Base-by-base conservation (phyloP, 2,329 filamentous ascomycete species). In the Hypoxylon sp. region DNA sequence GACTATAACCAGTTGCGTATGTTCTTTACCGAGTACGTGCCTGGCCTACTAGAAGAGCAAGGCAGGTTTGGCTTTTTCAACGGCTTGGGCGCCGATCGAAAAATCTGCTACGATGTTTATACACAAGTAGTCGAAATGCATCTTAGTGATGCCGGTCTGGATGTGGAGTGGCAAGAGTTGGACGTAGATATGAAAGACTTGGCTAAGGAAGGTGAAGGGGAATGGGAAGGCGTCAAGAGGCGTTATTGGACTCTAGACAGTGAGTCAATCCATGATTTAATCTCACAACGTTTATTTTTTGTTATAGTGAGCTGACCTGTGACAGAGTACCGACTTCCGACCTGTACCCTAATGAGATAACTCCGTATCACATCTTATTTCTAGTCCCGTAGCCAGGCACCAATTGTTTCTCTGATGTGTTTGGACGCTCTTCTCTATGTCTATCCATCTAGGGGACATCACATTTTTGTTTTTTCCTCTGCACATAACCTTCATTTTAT, bases 91-190 rank as follows among this genome's bases (percentile, higher is more conserved):
- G 96, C 96, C 2, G 96, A 99, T 81, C 86, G 96, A 50, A 91
- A 91, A 79, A 91, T 98, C 69, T 97, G 94, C 81, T 98, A 98
- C 81, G 96, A 98, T 82, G 95, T 99, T 25, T 98, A 98, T 81
- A 92, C 91, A 59, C 94, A 92, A 79, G 93, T 98, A 2, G 91
- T 93, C 1, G 95, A 98, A 81, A 91, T 97, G 85, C 94, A 98
- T 81, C 85, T 97, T 22, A 89, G 91, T 69, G 95, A 98, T 73
- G 94, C 94, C 8, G 95, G 95, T 0, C 88, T 98, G 73, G 95
- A 98, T 76, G 89, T 95, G 1, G 92, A 95, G 58, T 98, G 94
- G 94, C 87, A 91, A 59, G 91, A 91, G 62, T 87, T 96, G 35
- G 83, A 88, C 5, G 92, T 98, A 13, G 90, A 94, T 14, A 89